Evolutionary conservation across 108 stramenopile species (phyloP), one percentile per base, ranked within the genome.

Genomic region (Fragilaria crotonensis): DNA sequence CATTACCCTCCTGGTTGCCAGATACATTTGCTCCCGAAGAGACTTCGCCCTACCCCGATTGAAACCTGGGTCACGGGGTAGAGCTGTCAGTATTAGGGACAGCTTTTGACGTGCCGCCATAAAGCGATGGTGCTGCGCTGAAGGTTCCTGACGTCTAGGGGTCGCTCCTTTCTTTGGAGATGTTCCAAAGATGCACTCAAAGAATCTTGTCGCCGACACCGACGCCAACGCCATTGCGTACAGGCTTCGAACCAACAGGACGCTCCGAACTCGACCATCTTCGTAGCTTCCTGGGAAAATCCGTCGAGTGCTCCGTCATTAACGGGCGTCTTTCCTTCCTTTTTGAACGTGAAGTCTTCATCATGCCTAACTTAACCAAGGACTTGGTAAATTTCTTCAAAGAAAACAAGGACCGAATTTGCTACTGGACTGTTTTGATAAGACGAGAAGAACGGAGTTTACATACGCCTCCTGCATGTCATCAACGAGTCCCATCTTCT

Each of bases 381-480:
- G 33, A 33, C 20, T 59, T 64, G 17, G 67, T 44, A 33, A 80
- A 67, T 36, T 64, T 57, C 29, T 63, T 71, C 23, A 64, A 57
- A 9, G 71, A 2, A 80, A 1, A 18, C 30, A 49, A 33, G 52
- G 48, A n/a, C 52, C 54, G 54, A 56, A 52, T 30, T 67, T 62
- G n/a, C 64, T 36, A 18, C 51, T 51, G 20, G 64, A 25, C 0
- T 54, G 25, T 18, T 54, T 49, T 1, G 60, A 57, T 1, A 75
- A 59, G 9, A 66, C 18, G 19, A 64, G 59, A 0, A 69, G 56
- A 20, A 67, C 48, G 3, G 72, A 51, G 20, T 63, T 55, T 1
- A 69, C 62, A 33, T 63, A 83, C 9, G 78, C 58, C 48, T 83
- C 78, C 4, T 52, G 55, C 7, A 79, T 56, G 62, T 83, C 82